Percentiles rank a stretch among this genome's conserved stretches.
Conservation (phyloP, 2,329 filamentous ascomycete genomes). For the Paraconiothyrium brasiliense region DNA sequence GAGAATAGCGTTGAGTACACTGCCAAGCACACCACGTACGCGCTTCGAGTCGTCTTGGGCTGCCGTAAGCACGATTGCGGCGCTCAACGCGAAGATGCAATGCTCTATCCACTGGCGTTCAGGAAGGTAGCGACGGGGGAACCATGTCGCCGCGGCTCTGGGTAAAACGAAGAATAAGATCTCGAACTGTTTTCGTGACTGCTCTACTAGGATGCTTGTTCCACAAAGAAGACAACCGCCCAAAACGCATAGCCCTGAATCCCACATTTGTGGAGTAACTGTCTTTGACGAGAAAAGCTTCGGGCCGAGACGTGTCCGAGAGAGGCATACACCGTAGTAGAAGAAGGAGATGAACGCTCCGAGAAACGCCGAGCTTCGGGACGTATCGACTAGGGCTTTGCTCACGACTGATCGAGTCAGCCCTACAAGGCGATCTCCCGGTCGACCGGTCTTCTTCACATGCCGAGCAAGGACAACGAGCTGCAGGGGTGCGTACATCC, state of each 20-base stretch:
- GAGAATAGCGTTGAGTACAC: constrained; percentile 35
- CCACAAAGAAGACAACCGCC: constrained; percentile 79
- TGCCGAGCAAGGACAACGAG: constrained; percentile 50
- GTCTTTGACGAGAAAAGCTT: constrained; percentile 67
- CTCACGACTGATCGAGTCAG: constrained; percentile 50
- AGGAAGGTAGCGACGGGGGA: constrained; percentile 72
- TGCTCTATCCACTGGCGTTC: constrained; percentile 44
- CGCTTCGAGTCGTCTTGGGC: constrained; percentile 37
- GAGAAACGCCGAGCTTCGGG: constrained; percentile 79
- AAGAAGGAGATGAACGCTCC: constrained; percentile 80
- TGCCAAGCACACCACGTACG: constrained; percentile 44
- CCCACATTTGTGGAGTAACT: constrained; percentile 65
- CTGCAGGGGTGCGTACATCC: constrained; percentile 80
- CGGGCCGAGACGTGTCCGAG: constrained; percentile 77
- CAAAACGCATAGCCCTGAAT: constrained; percentile 73
- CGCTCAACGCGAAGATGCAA: constrained; percentile 39
- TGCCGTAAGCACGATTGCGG: constrained; percentile 42
- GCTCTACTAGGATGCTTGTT: constrained; percentile 82
- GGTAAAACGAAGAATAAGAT: constrained; percentile 84
- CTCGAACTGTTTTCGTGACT: constrained; percentile 71
- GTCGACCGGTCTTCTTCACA: constrained; percentile 18
- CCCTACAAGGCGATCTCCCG: constrained; percentile 28
- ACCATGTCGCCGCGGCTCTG: constrained; percentile 75
- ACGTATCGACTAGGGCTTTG: constrained; percentile 66
- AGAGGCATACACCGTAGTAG: constrained; percentile 85